Evolutionary conservation across 768 basidiomycete species (phyloP), one percentile per base, ranked within the genome.

Genomic region (Dioszegia aurantiaca): DNA sequence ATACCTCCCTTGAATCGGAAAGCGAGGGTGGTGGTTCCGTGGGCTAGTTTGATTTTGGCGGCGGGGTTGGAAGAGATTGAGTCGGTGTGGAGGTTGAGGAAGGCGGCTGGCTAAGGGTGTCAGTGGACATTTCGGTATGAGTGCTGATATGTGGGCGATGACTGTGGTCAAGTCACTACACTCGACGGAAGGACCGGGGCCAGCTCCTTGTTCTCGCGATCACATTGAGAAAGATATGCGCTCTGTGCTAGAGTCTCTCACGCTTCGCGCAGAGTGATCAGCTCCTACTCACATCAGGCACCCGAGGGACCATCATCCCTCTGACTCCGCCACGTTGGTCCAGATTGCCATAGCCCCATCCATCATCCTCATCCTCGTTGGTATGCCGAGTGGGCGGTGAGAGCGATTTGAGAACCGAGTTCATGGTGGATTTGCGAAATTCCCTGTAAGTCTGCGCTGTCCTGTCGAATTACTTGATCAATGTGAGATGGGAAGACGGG

Each of bases 1-100:
- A 98, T 91, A 55, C 95, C 95, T 21, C 95, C 95, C 74, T 89
- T 81, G 80, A 88, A 99, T 74, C 90, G 83, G 83, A 99, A 99
- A 6, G 95, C 95, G 40, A 99, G 82, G 2, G 95, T 98, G 10
- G 95, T 99, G 26, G 95, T 99, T 69, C 95, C 95, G 75, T 99
- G 95, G 75, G 91, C 87, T 65, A 99, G 93, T 82, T 98, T 98
- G 79, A 99, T 98, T 78, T 84, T 86, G 81, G 92, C 95, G 58
- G 83, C 85, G 40, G 91, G 89, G 81, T 97, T 90, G 47, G 68
- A 61, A 58, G 91, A 90, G 62, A 85, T 87, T 80, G 95, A 92
- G 76, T 97, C 92, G 41, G 94, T 97, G 79, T 97, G 92, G 56
- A 93, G 79, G 69, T 87, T 83, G 68, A 99, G 81, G 79, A 99